These are phyloP conservation scores for Blastomyces percursus DNA, from an alignment of 2,329 filamentous ascomycete genomes.

Conservation along the genomic window DNA sequence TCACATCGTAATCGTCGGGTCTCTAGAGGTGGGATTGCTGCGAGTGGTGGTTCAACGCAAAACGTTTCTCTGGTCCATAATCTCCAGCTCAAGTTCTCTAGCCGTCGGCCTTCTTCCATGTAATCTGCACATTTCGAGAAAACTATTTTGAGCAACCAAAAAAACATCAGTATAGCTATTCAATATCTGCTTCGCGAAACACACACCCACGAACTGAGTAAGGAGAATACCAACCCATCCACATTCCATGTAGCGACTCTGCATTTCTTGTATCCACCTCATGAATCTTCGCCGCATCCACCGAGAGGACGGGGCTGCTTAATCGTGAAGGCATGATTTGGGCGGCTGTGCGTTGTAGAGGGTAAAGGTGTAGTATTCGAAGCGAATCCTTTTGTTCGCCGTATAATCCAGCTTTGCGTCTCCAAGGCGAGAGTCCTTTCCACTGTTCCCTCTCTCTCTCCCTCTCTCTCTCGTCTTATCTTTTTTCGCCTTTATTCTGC, in stretches of 20 bases:
- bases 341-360: constrained; percentile 5
- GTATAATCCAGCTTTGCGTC: background rate
- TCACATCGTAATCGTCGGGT: constrained; percentile 20
- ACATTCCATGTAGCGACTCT: constrained; percentile 91
- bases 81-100: constrained; percentile 94
- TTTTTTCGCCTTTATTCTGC: background rate
- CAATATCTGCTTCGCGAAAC: background rate
- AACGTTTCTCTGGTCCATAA: constrained; percentile 91
- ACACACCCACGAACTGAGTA: background rate
- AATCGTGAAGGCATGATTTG: constrained; percentile 66
- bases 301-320: constrained; percentile 75
- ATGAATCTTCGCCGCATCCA: constrained; percentile 85
- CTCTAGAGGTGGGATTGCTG: constrained; percentile 37
- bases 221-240: constrained; percentile 64
- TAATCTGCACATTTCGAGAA: constrained; percentile 92
- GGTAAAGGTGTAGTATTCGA: background rate
- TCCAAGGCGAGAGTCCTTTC: background rate
- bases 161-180: background rate
- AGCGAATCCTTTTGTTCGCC: constrained; percentile 1
- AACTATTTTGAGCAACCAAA: constrained; percentile 42
- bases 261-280: constrained; percentile 89
- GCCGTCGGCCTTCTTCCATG: constrained; percentile 78
- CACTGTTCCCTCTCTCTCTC: background rate
- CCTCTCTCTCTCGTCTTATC: background rate
- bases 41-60: constrained; percentile 59